Percentiles rank a stretch among this genome's conserved stretches.
Evolutionary conservation across 805 yeast species (phyloP).

Genomic region (Suhomyces sp.): DNA sequence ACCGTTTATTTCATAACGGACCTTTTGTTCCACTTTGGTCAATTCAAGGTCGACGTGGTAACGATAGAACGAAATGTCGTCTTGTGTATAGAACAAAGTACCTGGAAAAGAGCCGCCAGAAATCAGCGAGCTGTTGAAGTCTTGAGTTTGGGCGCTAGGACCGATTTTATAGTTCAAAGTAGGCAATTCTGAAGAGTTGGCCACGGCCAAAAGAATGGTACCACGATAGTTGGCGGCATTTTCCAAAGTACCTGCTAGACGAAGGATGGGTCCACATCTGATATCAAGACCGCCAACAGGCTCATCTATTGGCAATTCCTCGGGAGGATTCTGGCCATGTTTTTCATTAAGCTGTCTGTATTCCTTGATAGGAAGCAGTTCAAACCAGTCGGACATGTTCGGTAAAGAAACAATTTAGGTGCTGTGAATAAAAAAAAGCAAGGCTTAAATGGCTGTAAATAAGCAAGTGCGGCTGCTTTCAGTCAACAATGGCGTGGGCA

Average conservation of each 20-base stretch:
- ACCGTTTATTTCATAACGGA: slow-evolving; percentile 59
- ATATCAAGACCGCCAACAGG: slow-evolving; percentile 37
- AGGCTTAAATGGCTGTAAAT: background rate
- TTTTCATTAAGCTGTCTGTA: slow-evolving; percentile 26
- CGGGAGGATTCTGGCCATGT: slow-evolving; percentile 23
- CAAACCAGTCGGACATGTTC: slow-evolving; percentile 12
- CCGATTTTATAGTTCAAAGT: slow-evolving; percentile 36
- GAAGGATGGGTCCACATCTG: slow-evolving; percentile 74
- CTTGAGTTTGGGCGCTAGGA: slow-evolving; percentile 10
- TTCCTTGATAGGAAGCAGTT: slow-evolving; percentile 27
- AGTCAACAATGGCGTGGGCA: background rate
- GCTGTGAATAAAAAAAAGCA: background rate
- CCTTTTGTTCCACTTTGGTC: slow-evolving; percentile 51
- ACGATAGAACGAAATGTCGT: slow-evolving; percentile 61
- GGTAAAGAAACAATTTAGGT: background rate
- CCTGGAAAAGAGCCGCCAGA: slow-evolving; percentile 47
- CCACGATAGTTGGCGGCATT: slow-evolving; percentile 58
- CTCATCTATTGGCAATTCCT: slow-evolving; percentile 24
- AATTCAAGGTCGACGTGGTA: slow-evolving; percentile 54
- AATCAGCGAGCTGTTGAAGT: background rate
- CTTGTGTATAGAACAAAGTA: slow-evolving; percentile 38
- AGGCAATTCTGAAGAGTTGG: slow-evolving; percentile 25
- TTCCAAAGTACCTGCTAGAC: slow-evolving; percentile 64
- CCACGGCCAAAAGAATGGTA: slow-evolving; percentile 61
- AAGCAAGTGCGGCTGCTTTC: background rate